These are phyloP conservation scores for Pseudogymnoascus sp. DNA, from an alignment of 2,329 filamentous ascomycete species.

Conservation along the genomic window DNA sequence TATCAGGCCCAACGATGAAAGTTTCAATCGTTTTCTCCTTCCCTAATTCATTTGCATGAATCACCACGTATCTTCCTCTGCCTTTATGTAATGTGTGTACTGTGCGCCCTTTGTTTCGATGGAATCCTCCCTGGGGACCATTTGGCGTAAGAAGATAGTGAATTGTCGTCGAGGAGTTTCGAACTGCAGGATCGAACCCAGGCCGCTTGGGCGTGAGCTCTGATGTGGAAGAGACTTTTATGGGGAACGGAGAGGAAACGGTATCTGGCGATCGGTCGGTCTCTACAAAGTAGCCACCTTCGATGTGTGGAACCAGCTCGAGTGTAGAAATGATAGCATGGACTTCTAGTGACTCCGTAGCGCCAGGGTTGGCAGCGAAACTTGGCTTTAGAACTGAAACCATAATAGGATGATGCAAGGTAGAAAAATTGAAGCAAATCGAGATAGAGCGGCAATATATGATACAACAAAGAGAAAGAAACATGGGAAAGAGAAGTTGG, in stretches of 20 bases:
- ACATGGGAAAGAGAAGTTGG: background rate
- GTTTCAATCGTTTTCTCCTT: slow-evolving; percentile 47
- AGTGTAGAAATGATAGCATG: slow-evolving; percentile 38
- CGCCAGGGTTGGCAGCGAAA: slow-evolving; percentile 20
- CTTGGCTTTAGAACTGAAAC: slow-evolving; percentile 20
- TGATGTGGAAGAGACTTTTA: slow-evolving; percentile 31
- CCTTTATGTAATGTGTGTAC: slow-evolving; percentile 61
- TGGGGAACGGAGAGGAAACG: slow-evolving; percentile 49
- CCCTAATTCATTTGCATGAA: slow-evolving; percentile 47
- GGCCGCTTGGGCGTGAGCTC: slow-evolving; percentile 29
- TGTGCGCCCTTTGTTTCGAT: slow-evolving; percentile 54
- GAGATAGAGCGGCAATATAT: background rate
- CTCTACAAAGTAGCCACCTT: slow-evolving; percentile 59
- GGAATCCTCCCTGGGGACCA: slow-evolving; percentile 52
- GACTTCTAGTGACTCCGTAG: slow-evolving; percentile 29
- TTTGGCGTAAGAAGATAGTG: slow-evolving; percentile 56
- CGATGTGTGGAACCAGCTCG: slow-evolving; percentile 47
- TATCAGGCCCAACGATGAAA: slow-evolving; percentile 54
- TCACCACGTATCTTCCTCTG: slow-evolving; percentile 55
- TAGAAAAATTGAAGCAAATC: background rate
- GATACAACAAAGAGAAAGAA: background rate
- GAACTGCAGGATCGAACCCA: slow-evolving; percentile 35
- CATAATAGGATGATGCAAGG: background rate
- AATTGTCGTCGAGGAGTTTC: slow-evolving; percentile 54
- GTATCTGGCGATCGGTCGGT: slow-evolving; percentile 48